These are phyloP conservation scores for Trichosporon sp. DNA, from an alignment of 1,284 basidiomycete genomes.

Conservation along the genomic window DNA sequence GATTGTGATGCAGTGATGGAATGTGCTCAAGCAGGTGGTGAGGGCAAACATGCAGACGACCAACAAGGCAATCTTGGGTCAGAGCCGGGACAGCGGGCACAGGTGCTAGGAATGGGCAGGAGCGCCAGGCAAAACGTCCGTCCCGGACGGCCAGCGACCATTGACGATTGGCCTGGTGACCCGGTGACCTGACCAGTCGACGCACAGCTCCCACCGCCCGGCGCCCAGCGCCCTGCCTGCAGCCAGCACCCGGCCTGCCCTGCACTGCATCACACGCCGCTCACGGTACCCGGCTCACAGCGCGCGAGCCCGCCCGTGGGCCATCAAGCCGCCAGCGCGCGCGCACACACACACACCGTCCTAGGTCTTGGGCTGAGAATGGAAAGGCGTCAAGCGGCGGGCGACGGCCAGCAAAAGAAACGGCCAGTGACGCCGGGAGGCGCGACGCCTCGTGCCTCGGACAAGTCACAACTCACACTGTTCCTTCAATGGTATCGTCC, in stretches of 20 bases:
- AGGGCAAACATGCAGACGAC: not conserved
- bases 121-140: not conserved
- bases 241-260: not conserved
- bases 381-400: not conserved
- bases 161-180: not conserved
- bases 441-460: slow-evolving; percentile 5
- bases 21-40: not conserved
- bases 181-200: not conserved
- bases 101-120: not conserved
- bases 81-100: not conserved
- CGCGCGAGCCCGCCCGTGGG: not conserved
- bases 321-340: not conserved
- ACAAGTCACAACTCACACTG: slow-evolving; percentile 3
- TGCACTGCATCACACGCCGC: not conserved
- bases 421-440: slow-evolving; percentile 5
- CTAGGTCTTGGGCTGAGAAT: not conserved
- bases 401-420: not conserved
- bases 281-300: not conserved
- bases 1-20: not conserved
- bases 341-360: not conserved
- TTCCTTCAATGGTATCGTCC: not conserved
- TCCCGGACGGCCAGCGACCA: not conserved
- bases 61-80: not conserved
- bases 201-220: not conserved
- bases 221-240: not conserved